Percentiles rank a stretch among this genome's conserved stretches.
phyloP scores from a whole-genome alignment of 768 basidiomycete genomes.

The Strobilomyces dryophilus region DNA sequence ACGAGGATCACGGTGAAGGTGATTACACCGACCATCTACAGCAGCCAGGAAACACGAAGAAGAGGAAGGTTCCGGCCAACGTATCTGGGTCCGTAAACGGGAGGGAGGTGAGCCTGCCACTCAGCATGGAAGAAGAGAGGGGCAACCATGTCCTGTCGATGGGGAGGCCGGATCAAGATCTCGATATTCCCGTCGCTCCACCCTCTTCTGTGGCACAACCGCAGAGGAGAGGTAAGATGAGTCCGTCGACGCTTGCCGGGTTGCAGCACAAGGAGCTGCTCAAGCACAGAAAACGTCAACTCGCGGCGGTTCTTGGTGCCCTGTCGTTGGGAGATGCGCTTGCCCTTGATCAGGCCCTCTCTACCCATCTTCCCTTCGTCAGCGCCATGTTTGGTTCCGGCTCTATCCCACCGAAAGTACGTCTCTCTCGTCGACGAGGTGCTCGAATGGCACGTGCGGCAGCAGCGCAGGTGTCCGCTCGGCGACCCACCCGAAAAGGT shows the following conservation, averaged over 20 bases:
- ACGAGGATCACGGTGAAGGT: constrained; percentile 52
- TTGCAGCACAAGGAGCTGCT: constrained; percentile 74
- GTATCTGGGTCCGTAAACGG: constrained; percentile 37
- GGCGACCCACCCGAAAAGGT: constrained; percentile 18
- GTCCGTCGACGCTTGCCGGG: constrained; percentile 61
- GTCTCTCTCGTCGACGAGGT: constrained; percentile 52
- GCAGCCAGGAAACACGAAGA: constrained; percentile 83
- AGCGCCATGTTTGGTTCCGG: constrained; percentile 34
- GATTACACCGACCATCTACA: constrained; percentile 67
- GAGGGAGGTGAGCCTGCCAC: constrained; percentile 39
- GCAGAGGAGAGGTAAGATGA: constrained; percentile 43
- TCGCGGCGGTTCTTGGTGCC: constrained; percentile 65
- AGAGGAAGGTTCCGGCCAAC: constrained; percentile 80
- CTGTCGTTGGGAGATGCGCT: constrained; percentile 64
- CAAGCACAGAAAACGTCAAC: constrained; percentile 62
- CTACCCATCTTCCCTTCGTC: constrained; percentile 36
- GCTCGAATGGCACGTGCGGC: constrained; percentile 49
- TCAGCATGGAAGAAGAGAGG: constrained; percentile 42
- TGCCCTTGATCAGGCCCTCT: constrained; percentile 75
- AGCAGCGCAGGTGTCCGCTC: constrained; percentile 16
- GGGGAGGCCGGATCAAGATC: constrained; percentile 23
- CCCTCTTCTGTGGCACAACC: constrained; percentile 18
- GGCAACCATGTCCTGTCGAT: constrained; percentile 27
- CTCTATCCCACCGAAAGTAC: constrained; percentile 35
- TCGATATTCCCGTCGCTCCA: constrained; percentile 18